Evolutionary conservation across 192 early-diverging fungal species (phyloP), one percentile per base, ranked within the genome.

Genomic region (Rhizophlyctis rosea): DNA sequence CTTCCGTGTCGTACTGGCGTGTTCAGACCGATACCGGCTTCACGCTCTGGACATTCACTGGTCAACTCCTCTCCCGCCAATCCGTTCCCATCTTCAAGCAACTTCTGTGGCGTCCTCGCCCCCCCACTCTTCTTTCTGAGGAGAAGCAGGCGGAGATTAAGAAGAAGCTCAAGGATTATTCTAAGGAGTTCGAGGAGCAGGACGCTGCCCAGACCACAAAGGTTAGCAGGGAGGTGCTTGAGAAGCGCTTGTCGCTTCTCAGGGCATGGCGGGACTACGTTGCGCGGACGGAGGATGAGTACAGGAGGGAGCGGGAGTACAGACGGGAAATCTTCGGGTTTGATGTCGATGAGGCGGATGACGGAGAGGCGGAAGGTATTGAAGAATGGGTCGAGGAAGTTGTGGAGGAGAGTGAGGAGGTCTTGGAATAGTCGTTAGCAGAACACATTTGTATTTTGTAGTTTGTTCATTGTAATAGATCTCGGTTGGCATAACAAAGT

Each of bases 81-180:
- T 72, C 72, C 51, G 71, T 91, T 25, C 88, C 92, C 53, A 73
- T 79, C 59, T 92, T 99, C 72, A 94, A 95, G 81, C 94, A 96
- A 82, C 68, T 97, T 47, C 64, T 92, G 64, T 99, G 95, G 93
- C 90, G 97, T 63, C 97, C 97, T 47, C 89, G 94, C 47, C 95
- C 97, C 5, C 72, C 75, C 47, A 84, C 90, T 47, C 80, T 98
- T 53, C 78, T 98, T 35, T 74, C 87, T 14, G 73, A 76, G 49
- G 91, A 88, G 33, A 76, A 90, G 78, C 88, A 88, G 81, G 92
- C 90, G 82, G 73, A 84, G 72, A 86, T 98, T 53, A 86, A 82
- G 75, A 98, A 93, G 88, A 91, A 92, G 73, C 78, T 99, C 55
- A 89, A 92, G 75, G 76, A 90, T 56, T 96, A 92, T 81, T 77